phyloP scores from a whole-genome alignment of 495 filamentous ascomycete species.

The Trichoderma virens region DNA sequence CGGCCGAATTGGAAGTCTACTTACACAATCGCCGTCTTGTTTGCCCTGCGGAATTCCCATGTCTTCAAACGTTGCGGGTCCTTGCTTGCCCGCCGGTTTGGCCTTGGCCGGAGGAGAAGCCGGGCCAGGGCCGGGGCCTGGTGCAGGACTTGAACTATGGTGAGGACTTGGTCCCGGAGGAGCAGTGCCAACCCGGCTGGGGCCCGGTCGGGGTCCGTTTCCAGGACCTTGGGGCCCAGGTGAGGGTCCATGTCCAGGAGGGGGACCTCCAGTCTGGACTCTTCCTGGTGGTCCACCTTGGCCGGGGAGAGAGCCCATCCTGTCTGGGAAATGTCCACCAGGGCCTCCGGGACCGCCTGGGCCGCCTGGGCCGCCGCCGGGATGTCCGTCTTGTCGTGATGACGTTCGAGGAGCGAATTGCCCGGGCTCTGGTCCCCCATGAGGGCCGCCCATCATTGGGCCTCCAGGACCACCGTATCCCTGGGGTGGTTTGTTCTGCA shows the following conservation, averaged over 20 bases:
- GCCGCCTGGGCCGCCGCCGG: not conserved
- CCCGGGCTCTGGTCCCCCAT: not conserved
- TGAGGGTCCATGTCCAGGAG: not conserved
- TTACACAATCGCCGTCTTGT: constrained; percentile 84
- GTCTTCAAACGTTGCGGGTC: constrained; percentile 94
- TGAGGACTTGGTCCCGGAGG: not conserved
- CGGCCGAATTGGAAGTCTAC: constrained; percentile 28
- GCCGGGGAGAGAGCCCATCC: not conserved
- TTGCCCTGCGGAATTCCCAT: constrained; percentile 86
- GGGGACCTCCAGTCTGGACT: not conserved
- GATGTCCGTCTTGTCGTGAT: not conserved
- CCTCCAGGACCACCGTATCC: not conserved
- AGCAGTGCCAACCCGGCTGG: not conserved
- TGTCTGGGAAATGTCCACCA: not conserved
- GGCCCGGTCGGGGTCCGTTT: not conserved
- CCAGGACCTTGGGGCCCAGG: not conserved
- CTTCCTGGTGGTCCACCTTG: not conserved
- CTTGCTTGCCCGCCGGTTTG: constrained; percentile 45
- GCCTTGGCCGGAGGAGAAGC: constrained; percentile 21
- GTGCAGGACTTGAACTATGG: constrained; percentile 14
- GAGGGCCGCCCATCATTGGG: not conserved
- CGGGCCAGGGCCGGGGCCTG: too few species aligned
- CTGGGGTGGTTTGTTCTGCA: not conserved
- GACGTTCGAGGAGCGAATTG: not conserved
- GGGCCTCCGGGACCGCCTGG: not conserved